Base-by-base conservation (phyloP, 495 filamentous ascomycete genomes). In the Xylaria flabelliformis region DNA sequence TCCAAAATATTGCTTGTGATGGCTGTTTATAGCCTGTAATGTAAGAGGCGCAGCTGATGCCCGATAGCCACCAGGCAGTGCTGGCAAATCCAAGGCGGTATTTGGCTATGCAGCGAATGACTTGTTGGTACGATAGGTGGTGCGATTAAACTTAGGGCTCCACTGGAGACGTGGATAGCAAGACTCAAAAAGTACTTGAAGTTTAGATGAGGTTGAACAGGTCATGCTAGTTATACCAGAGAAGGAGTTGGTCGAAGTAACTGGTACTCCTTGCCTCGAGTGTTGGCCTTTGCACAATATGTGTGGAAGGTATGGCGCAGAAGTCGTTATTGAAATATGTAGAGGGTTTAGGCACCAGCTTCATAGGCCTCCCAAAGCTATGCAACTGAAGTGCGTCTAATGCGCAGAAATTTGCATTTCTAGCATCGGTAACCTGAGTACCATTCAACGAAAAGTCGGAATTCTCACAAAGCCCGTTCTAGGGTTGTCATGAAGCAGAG, bases 301-400 rank as follows among this genome's bases (percentile, higher is more conserved):
- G 26, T 24, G 69, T 64, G 48, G 69, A 55, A 71, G 69, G 69
- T 46, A 64, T 55, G 50, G 50, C 34, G 46, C 39, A 64, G 36
- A 8, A 46, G 19, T 24, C 6, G 59, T 56, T 34, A 41, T 13
- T 10, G 17, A 26, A 39, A n/a, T 44, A 3, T 21, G 44, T 19
- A 15, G 42, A 21, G 50, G 29, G 15, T 21, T 51, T n/a, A n/a
- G 24, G 24, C 42, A 46, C 67, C 36, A 42, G 58, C n/a, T 10
- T 41, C 21, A 19, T 12, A 63, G 19, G 46, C 58, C 41, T 41
- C 44, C 42, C 44, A 70, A 70, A 63, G 42, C 67, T 32, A 24
- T 55, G 55, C 8, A 44, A 36, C 13, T 17, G 9, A 19, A 36
- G 19, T n/a, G 26, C 36, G 46, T 21, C 12, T 41, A 32, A 9